These are phyloP conservation scores for Fusarium tanahbumbuense DNA, from an alignment of 2,329 filamentous ascomycete genomes.

Conservation along the genomic window DNA sequence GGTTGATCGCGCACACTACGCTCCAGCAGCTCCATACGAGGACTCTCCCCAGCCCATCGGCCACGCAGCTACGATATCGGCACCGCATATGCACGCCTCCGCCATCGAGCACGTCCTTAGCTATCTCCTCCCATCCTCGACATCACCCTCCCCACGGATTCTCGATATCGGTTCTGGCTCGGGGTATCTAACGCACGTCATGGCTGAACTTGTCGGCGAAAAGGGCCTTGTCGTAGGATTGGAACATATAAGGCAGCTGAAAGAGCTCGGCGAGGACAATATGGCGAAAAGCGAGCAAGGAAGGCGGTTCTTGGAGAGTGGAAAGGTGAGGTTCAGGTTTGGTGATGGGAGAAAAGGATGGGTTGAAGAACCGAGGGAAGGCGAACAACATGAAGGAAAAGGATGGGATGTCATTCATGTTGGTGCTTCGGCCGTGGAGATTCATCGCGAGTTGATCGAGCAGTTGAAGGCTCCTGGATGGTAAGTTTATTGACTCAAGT, in stretches of 20 bases:
- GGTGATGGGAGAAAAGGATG: constrained; percentile 80
- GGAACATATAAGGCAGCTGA: constrained; percentile 76
- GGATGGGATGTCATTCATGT: constrained; percentile 96
- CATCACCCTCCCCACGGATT: constrained; percentile 61
- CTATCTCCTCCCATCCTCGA: constrained; percentile 54
- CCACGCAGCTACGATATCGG: constrained; percentile 66
- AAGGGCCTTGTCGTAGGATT: constrained; percentile 72
- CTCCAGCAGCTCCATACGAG: constrained; percentile 75
- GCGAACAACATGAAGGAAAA: constrained; percentile 59
- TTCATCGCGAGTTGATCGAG: constrained; percentile 78
- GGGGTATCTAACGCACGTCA: constrained; percentile 87
- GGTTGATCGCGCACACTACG: constrained; percentile 91
- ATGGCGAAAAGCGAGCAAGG: constrained; percentile 73
- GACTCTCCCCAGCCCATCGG: constrained; percentile 68
- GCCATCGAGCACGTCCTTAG: constrained; percentile 63
- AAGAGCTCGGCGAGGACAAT: constrained; percentile 72
- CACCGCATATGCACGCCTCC: constrained; percentile 71
- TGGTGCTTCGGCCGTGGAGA: constrained; percentile 81
- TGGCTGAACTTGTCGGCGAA: constrained; percentile 79
- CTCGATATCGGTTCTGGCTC: constrained; percentile 81
- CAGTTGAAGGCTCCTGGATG: constrained; percentile 84
- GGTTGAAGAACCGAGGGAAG: constrained; percentile 57
- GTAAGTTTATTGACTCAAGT: constrained; percentile 47
- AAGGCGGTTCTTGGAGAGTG: constrained; percentile 67
- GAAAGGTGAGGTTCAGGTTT: constrained; percentile 76